Conservation (phyloP, 2,329 filamentous ascomycete genomes). For the Botrytis aclada region DNA sequence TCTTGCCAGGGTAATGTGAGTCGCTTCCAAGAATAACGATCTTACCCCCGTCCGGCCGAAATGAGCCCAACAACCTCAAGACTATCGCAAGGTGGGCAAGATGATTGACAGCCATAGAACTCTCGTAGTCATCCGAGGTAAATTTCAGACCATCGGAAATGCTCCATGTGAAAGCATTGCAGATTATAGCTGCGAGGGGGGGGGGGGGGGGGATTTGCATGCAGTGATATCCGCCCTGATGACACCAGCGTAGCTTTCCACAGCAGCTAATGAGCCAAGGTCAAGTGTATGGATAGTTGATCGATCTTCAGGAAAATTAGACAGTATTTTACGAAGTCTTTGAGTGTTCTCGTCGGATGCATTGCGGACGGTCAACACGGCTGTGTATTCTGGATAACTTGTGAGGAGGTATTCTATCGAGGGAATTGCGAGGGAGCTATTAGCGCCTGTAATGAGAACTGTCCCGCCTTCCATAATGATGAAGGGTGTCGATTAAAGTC, state of each 20-base stretch:
- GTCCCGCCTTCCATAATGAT: background rate
- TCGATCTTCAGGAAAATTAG: constrained; percentile 30
- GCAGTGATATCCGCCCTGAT: constrained; percentile 35
- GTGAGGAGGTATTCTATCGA: background rate
- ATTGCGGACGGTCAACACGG: constrained; percentile 35
- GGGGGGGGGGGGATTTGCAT: constrained; percentile 37
- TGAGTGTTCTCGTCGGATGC: constrained; percentile 36
- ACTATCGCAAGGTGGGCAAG: constrained; percentile 42
- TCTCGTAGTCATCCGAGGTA: constrained; percentile 41
- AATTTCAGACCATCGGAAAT: constrained; percentile 36
- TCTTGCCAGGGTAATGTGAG: background rate
- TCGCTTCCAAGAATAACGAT: constrained; percentile 33
- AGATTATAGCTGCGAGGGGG: constrained; percentile 40
- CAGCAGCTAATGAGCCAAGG: constrained; percentile 38
- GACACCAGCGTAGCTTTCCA: constrained; percentile 38
- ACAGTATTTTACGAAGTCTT: constrained; percentile 28
- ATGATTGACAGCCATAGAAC: constrained; percentile 42
- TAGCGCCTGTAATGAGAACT: background rate
- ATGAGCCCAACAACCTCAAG: constrained; percentile 39
- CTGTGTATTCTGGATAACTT: background rate
- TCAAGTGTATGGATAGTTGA: constrained; percentile 40
- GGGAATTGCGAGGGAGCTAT: background rate
- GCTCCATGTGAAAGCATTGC: constrained; percentile 44
- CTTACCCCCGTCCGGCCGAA: constrained; percentile 27
- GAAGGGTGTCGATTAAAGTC: background rate